Percentiles rank a stretch among this genome's conserved stretches.
Evolutionary conservation across 2,329 filamentous ascomycete genomes (phyloP).

Genomic region (Claviceps monticola): DNA sequence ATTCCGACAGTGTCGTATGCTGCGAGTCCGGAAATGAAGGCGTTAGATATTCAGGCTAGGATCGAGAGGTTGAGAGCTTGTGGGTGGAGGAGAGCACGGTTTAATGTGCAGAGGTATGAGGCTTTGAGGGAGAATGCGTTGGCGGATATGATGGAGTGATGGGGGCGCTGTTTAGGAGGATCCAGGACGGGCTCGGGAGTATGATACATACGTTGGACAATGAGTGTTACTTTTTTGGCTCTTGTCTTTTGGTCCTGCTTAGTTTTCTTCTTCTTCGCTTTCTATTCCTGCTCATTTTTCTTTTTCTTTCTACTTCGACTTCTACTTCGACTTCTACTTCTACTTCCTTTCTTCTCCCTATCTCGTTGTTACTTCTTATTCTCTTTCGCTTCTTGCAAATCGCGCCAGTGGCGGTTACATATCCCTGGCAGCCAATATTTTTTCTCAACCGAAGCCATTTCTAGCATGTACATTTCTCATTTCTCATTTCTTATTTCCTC

Average conservation of each 20-base stretch:
- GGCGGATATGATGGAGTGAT: conserved; percentile 27
- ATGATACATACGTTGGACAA: no score
- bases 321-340: background rate
- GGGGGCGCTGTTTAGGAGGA: background rate
- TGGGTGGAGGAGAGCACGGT: conserved; percentile 42
- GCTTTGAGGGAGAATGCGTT: conserved; percentile 36
- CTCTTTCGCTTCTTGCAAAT: no score
- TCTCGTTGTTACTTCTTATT: no score
- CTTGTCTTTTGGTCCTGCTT: no score
- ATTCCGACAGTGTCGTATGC: conserved; percentile 9
- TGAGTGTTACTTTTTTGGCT: background rate
- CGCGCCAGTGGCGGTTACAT: no score
- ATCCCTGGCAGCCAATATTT: no score
- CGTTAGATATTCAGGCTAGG: conserved; percentile 31
- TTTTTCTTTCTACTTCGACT: background rate
- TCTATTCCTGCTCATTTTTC: background rate
- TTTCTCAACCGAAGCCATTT: no score
- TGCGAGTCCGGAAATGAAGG: conserved; percentile 21
- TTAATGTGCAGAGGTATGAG: conserved; percentile 39
- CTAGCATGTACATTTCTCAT: no score
- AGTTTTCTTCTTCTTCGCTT: background rate
- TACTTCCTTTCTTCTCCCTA: no score
- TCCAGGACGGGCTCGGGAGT: background rate
- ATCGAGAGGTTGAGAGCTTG: conserved; percentile 40
- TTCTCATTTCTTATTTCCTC: no score